These are phyloP conservation scores for Eucalyptus sideroxylon DNA, from an alignment of 345 rosid genomes.

Conservation along the genomic window DNA sequence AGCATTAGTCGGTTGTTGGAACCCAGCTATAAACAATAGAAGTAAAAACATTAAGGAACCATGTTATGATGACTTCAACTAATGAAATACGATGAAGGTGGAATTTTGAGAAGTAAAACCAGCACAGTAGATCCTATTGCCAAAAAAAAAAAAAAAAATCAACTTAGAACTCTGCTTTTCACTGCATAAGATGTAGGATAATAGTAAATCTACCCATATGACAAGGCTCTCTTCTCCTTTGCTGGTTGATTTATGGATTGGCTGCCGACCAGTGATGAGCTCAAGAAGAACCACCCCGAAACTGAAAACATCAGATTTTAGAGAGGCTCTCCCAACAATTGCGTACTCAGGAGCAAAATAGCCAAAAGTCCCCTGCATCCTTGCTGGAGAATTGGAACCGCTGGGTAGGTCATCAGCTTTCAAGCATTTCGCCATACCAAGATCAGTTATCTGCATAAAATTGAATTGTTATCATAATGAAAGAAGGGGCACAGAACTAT, in stretches of 20 bases:
- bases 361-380: conserved; percentile 96
- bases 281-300: conserved; percentile 95
- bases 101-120: not conserved
- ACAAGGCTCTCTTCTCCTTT: conserved; percentile 95
- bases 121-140: not conserved
- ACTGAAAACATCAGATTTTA: conserved; percentile 95
- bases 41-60: not conserved
- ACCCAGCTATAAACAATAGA: not conserved
- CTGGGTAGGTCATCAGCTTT: conserved; percentile 77
- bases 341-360: conserved; percentile 99
- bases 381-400: conserved; percentile 80
- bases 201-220: conserved; percentile 53
- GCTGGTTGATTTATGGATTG: conserved; percentile 53
- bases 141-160: not conserved
- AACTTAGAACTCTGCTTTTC: not conserved
- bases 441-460: conserved; percentile 74
- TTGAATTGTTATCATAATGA: not conserved
- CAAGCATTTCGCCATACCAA: conserved; percentile 92
- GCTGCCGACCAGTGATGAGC: conserved; percentile 84
- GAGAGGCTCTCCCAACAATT: conserved; percentile 85
- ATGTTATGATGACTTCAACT: not conserved
- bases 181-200: not conserved
- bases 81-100: not conserved
- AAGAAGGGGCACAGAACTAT: not conserved
- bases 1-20: not conserved